phyloP scores from a whole-genome alignment of 75 land plant species.

The Larix kaempferi region DNA sequence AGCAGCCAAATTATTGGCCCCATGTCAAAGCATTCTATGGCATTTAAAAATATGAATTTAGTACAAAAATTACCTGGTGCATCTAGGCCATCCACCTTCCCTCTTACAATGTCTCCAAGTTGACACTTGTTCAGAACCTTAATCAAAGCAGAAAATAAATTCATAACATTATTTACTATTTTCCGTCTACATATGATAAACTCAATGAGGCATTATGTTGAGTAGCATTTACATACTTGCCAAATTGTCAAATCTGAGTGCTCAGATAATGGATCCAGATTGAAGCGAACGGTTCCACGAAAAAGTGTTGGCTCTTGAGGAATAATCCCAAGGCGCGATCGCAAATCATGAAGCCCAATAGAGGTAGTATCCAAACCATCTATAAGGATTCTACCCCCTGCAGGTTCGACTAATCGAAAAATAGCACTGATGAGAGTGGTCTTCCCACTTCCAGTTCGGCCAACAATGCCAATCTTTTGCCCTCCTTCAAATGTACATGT shows the following conservation, averaged over 20 bases:
- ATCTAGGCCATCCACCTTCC: constrained; percentile 18
- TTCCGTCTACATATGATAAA: too few relatives aligned
- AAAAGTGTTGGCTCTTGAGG: constrained; percentile 58
- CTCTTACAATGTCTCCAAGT: constrained; percentile 35
- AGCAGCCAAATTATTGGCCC: neutral
- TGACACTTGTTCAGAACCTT: constrained; percentile 46
- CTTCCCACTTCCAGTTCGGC: constrained; percentile 61
- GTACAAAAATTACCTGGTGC: neutral
- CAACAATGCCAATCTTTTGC: constrained; percentile 43
- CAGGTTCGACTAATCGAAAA: constrained; percentile 53
- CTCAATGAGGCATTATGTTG: neutral
- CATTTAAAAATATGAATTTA: neutral
- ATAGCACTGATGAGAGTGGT: constrained; percentile 56
- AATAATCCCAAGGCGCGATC: constrained; percentile 47
- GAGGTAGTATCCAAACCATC: constrained; percentile 39
- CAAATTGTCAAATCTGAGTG: constrained; percentile 41
- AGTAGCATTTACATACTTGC: constrained; percentile 25
- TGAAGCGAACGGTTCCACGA: constrained; percentile 44
- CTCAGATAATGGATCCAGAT: constrained; percentile 35
- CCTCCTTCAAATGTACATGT: constrained; percentile 70
- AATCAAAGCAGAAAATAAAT: neutral
- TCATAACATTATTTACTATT: too few relatives aligned
- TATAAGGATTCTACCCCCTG: constrained; percentile 42
- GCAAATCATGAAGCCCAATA: constrained; percentile 47
- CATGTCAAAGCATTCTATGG: neutral